Evolutionary conservation across 441 rosid genomes (phyloP).

Genomic region (Francoa sonchifolia): DNA sequence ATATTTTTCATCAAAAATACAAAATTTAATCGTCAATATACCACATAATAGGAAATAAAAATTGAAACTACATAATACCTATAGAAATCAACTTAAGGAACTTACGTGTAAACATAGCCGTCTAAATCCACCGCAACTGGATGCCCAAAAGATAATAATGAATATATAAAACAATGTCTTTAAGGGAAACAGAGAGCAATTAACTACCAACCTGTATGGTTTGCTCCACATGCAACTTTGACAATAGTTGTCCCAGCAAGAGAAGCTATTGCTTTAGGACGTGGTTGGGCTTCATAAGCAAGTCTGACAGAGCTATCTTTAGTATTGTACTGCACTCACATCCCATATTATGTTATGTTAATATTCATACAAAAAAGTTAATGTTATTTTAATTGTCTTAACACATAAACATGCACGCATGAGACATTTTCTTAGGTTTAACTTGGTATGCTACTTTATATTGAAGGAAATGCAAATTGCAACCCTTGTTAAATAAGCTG

Average conservation of each 20-base stretch:
- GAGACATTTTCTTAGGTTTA: no score
- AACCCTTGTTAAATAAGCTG: no score
- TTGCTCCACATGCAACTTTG: slow-evolving; percentile 87
- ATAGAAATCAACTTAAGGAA: no score
- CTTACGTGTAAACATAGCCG: slow-evolving; percentile 93
- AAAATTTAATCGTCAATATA: slow-evolving; percentile 1
- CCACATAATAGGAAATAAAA: no score
- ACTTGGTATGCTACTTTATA: no score
- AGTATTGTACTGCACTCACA: slow-evolving; percentile 57
- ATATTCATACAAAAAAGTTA: neutral
- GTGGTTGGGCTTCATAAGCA: slow-evolving; percentile 89
- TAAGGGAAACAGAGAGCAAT: neutral
- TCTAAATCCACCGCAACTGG: slow-evolving; percentile 84
- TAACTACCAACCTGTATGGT: slow-evolving; percentile 65
- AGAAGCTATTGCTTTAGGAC: slow-evolving; percentile 66
- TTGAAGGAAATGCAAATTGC: no score
- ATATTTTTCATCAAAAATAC: slow-evolving; percentile 7
- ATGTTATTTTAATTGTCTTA: neutral
- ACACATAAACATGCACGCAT: neutral
- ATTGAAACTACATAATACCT: slow-evolving; percentile 20
- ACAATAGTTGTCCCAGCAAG: slow-evolving; percentile 69
- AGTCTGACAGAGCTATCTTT: slow-evolving; percentile 83
- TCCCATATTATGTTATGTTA: slow-evolving; percentile 1
- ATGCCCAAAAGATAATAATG: slow-evolving; percentile 16
- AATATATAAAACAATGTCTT: slow-evolving; percentile 3